Evolutionary conservation across 2,329 filamentous ascomycete species (phyloP).

Genomic region (Cercospora berteroae): DNA sequence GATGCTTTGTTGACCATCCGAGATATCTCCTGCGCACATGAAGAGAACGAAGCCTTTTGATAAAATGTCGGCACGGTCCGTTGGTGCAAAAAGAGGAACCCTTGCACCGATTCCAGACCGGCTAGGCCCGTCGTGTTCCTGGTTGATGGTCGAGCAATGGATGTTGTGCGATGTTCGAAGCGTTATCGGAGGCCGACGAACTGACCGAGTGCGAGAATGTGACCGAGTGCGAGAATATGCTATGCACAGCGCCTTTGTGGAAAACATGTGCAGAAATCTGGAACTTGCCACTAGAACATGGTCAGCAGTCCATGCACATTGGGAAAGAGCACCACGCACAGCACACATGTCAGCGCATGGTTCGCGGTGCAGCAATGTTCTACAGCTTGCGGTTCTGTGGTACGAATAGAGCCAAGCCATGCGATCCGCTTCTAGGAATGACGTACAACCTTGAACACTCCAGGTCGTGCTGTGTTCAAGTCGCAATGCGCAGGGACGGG

Average conservation of each 20-base stretch:
- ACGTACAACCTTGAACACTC: neutral
- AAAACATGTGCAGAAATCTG: neutral
- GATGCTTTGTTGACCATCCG: conserved; percentile 1
- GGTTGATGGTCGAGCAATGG: neutral
- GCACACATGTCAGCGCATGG: neutral
- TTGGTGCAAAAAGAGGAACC: neutral
- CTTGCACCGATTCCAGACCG: neutral
- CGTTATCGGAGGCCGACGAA: neutral
- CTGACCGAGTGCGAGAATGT: neutral
- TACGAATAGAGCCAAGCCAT: neutral
- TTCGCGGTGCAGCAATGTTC: neutral
- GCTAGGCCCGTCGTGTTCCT: neutral
- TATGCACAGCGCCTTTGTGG: neutral
- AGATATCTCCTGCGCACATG: conserved; percentile 9
- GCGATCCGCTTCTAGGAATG: neutral
- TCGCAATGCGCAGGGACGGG: neutral
- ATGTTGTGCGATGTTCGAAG: neutral
- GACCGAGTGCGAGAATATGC: neutral
- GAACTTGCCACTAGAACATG: neutral
- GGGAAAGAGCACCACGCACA: neutral
- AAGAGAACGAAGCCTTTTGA: conserved; percentile 13
- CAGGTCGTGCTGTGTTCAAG: neutral
- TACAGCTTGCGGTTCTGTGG: neutral
- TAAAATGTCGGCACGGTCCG: conserved; percentile 18
- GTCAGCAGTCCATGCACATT: neutral